phyloP scores from a whole-genome alignment of 768 basidiomycete species.

The Amanita polypyramis region DNA sequence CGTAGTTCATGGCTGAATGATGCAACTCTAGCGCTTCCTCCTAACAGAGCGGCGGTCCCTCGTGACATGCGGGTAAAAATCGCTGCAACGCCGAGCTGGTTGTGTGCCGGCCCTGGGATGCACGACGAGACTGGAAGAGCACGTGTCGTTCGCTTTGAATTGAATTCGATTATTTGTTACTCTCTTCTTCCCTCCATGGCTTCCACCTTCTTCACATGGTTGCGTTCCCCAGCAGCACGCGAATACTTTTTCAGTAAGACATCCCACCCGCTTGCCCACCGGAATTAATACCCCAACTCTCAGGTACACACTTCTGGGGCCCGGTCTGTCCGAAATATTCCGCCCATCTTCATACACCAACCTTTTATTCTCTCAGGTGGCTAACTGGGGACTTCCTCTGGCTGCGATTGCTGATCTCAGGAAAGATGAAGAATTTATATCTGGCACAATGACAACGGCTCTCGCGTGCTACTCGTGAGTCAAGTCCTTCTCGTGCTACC shows the following conservation, averaged over 20 bases:
- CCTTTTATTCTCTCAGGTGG: slow-evolving; percentile 45
- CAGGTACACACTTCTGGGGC: slow-evolving; percentile 98
- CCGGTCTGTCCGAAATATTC: slow-evolving; percentile 50
- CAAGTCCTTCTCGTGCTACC: slow-evolving; percentile 5
- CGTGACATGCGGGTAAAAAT: too few species aligned
- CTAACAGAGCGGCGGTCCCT: neutral
- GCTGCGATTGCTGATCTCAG: slow-evolving; percentile 85
- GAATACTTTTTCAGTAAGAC: slow-evolving; percentile 92
- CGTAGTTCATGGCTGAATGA: neutral
- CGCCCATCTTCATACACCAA: slow-evolving; percentile 1
- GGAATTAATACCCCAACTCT: slow-evolving; percentile 7
- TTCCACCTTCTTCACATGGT: slow-evolving; percentile 80
- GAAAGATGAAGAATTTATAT: slow-evolving; percentile 96
- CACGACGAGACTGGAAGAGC: too few species aligned
- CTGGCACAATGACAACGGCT: slow-evolving; percentile 92
- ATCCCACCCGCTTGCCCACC: slow-evolving; percentile 2
- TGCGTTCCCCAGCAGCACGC: slow-evolving; percentile 83
- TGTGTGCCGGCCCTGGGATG: too few species aligned
- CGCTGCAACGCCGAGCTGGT: too few species aligned
- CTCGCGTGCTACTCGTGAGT: slow-evolving; percentile 89
- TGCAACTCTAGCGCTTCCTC: neutral
- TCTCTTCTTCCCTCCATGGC: slow-evolving; percentile 42
- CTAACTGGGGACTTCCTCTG: slow-evolving; percentile 96
- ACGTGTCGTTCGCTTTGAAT: slow-evolving; percentile 3
- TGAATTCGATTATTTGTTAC: too few species aligned